Evolutionary conservation across 2,329 filamentous ascomycete species (phyloP).

Genomic region (Fusarium stilboides): DNA sequence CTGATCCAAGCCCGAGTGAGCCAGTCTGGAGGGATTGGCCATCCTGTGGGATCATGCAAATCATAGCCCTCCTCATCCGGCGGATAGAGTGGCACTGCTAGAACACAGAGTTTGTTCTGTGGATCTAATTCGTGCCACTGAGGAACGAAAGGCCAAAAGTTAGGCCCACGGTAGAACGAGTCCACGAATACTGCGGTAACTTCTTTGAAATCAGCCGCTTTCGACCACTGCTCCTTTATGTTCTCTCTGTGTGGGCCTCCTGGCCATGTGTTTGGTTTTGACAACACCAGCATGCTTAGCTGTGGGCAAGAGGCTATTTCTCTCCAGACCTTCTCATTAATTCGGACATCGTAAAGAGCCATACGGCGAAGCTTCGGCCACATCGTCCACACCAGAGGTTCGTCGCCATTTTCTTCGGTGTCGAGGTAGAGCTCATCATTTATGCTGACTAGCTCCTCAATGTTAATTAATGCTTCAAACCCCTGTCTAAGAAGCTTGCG

Average conservation of each 20-base stretch:
- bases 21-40: background rate
- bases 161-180: background rate
- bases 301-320: slow-evolving; percentile 8
- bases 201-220: background rate
- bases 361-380: slow-evolving; percentile 46
- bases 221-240: slow-evolving; percentile 26
- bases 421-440: slow-evolving; percentile 39
- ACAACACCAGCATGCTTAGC: slow-evolving; percentile 25
- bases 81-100: background rate
- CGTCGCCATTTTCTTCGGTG: background rate
- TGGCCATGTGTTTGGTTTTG: slow-evolving; percentile 1
- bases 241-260: background rate
- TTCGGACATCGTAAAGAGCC: slow-evolving; percentile 24
- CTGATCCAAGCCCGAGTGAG: slow-evolving; percentile 24
- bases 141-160: background rate
- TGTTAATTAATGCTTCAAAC: slow-evolving; percentile 38
- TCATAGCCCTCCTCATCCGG: background rate
- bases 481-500: slow-evolving; percentile 26
- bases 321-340: background rate
- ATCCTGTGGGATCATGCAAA: background rate
- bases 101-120: background rate
- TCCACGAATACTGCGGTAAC: slow-evolving; percentile 23
- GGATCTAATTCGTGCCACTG: slow-evolving; percentile 23
- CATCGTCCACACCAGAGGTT: slow-evolving; percentile 31
- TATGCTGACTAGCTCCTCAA: slow-evolving; percentile 47